Evolutionary conservation across 805 yeast species (phyloP), one percentile per base, ranked within the genome.

Genomic region (Sugiyamaella valdiviana): DNA sequence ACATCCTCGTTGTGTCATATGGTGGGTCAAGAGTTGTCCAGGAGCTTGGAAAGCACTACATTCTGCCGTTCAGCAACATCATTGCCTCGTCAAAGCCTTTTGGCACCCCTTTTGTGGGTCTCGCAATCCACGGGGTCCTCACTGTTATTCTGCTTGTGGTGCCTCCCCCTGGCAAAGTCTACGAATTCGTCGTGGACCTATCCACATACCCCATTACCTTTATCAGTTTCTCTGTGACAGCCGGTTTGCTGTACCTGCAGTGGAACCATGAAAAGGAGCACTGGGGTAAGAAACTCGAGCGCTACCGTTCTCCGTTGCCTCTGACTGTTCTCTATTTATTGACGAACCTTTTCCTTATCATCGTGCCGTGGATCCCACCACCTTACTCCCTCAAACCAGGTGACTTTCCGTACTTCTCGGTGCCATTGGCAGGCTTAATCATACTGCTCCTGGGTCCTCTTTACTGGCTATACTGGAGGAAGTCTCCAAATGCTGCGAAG

Each of bases 201-300:
- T 77, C 79, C 60, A 74, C 83, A 2, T 80, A 80, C 49, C 85
- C 86, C 1, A 80, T 81, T 0, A 76, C 85, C 1, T 72, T 82
- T 73, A 72, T 80, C 51, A 78, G 78, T 48, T 59, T 76, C 9
- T 59, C 76, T 14, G 72, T 81, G 7, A 71, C 83, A 0, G 57
- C 63, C 1, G 85, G 85, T 0, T 63, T 80, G 42, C 52, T 78
- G 1, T 79, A 77, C 53, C 66, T 80, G 51, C 80, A 77, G 51
- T 57, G 60, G 40, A 67, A 72, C 54, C 60, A 65, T 5, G 59
- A 59, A 10, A 52, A 51, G 14, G 76, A 72, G 49, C 48, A 62
- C 23, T 75, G 80, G 79, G 74, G 74, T 1, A 54, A 40, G 36
- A 56, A 52, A 23, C 45, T 50, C 6, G 57, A 57, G 22, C 51